phyloP scores from a whole-genome alignment of 805 yeast species.

The Starmerella lactis-condensi region DNA sequence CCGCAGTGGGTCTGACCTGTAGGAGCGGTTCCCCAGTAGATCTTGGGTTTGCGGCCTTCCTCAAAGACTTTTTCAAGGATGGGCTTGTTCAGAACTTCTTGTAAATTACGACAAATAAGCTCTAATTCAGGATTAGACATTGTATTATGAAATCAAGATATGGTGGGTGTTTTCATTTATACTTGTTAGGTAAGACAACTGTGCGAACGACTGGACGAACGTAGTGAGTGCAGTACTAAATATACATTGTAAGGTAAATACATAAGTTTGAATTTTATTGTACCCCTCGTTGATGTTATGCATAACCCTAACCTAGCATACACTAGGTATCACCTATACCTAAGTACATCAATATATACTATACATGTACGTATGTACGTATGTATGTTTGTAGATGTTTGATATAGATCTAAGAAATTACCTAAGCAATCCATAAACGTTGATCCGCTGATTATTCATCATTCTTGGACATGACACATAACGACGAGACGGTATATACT shows the following conservation, averaged over 20 bases:
- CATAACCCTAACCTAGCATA: too few relatives aligned
- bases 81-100: slow-evolving; percentile 77
- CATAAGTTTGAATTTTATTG: too few relatives aligned
- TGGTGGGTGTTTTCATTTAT: background rate
- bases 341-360: too few relatives aligned
- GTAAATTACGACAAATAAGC: slow-evolving; percentile 68
- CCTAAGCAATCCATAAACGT: too few relatives aligned
- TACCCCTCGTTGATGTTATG: too few relatives aligned
- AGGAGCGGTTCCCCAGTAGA: slow-evolving; percentile 99
- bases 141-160: background rate
- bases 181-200: background rate
- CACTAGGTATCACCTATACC: too few relatives aligned
- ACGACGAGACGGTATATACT: background rate
- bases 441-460: too few relatives aligned
- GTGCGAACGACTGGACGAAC: background rate
- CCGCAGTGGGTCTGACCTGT: slow-evolving; percentile 99
- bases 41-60: slow-evolving; percentile 60
- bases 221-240: too few relatives aligned
- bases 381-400: too few relatives aligned
- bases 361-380: too few relatives aligned
- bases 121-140: slow-evolving; percentile 25
- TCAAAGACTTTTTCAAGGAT: slow-evolving; percentile 71
- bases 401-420: too few relatives aligned
- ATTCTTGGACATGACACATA: background rate
- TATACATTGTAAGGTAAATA: too few relatives aligned